Base-by-base conservation (phyloP, 306 rosid species). In the Corylus americana region DNA sequence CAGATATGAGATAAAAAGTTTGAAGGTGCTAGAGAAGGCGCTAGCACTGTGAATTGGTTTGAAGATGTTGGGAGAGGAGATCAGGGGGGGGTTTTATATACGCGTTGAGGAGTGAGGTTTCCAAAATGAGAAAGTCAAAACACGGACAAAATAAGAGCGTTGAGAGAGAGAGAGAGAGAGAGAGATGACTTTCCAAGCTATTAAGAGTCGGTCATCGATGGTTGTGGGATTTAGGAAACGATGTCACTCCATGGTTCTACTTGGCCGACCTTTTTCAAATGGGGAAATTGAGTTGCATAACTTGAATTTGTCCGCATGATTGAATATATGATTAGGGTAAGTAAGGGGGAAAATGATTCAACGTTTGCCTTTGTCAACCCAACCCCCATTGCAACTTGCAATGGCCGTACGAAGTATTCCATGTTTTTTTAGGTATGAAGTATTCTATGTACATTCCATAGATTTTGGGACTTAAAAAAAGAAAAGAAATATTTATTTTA, bases 51-150 rank as follows among this genome's bases (percentile, higher is more conserved):
- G 80, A 78, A 77, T 35, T 39, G 78, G 75, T 86, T 78, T 82
- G 79, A 77, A 81, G 31, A 75, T 0, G 55, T 55, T 80, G 80
- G 63, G 1, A 6, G 67, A 27, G 29, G 27, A 80, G 49, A 68
- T 29, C 49, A 11, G 25, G 27, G 29, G 18, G 2, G 63, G 14
- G n/a, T 45, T 83, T 83, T 89, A 49, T 89, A 80, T 72, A 81
- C 1, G 55, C 0, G 58, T 13, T 22, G 76, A 72, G 57, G 69
- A 70, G 77, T 58, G 55, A 44, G 85, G 66, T 82, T 77, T 81
- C 72, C 54, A 80, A 74, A 55, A 71, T 35, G 29, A 59, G 63
- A 22, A 22, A 87, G 91, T 88, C 86, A 49, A 81, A 73, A 42
- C 45, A 6, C 45, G 45, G 45, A 42, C 5, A 42, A 88, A 44